Evolutionary conservation across 352 stramenopile genomes (phyloP).

Genomic region (Pythium periplocum): DNA sequence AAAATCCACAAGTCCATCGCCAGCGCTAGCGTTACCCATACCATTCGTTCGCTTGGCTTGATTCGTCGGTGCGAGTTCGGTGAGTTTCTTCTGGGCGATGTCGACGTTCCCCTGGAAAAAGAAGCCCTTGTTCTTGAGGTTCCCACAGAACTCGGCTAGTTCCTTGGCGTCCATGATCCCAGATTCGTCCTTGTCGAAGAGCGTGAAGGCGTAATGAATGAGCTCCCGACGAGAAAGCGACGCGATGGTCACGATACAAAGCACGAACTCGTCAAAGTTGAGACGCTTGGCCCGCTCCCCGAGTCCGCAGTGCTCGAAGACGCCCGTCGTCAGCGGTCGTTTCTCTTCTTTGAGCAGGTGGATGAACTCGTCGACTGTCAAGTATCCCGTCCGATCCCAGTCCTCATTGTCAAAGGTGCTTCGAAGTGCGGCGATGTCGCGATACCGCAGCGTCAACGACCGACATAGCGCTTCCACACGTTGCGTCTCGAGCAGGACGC

Average conservation of each 20-base stretch:
- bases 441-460: constrained; percentile 37
- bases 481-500: constrained; percentile 42
- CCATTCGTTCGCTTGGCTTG: too few relatives aligned
- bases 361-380: constrained; percentile 63
- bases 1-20: constrained; percentile 42
- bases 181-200: constrained; percentile 63
- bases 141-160: constrained; percentile 45
- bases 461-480: constrained; percentile 43
- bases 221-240: constrained; percentile 44
- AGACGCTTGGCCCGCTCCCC: constrained; percentile 21
- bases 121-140: constrained; percentile 39
- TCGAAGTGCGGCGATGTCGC: constrained; percentile 29
- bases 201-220: constrained; percentile 56
- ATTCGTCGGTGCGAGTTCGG: constrained; percentile 5
- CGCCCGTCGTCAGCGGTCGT: constrained; percentile 42
- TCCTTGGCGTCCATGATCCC: constrained; percentile 57
- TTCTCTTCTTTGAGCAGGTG: constrained; percentile 45
- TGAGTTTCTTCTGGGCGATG: constrained; percentile 46
- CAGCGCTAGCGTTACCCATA: too few relatives aligned
- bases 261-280: constrained; percentile 59
- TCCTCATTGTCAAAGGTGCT: constrained; percentile 43
- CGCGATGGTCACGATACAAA: constrained; percentile 47
- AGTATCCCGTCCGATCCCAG: constrained; percentile 33
- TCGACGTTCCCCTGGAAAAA: constrained; percentile 65
- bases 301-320: constrained; percentile 44